phyloP scores from a whole-genome alignment of 768 basidiomycete species.

The Lentinula detonsa region DNA sequence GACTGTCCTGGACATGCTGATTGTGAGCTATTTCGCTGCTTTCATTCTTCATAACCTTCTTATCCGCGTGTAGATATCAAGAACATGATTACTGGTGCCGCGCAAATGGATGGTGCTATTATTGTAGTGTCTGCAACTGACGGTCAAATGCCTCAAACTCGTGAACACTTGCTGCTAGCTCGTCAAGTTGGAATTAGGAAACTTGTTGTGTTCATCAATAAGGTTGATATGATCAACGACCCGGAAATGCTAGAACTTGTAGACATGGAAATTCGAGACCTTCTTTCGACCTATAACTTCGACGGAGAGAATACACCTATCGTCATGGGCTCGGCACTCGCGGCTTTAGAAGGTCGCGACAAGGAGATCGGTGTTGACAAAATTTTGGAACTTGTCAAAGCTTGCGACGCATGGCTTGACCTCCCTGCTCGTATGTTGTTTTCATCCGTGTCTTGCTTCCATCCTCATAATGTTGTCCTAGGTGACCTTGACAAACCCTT shows the following conservation, averaged over 20 bases:
- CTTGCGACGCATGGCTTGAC: slow-evolving; percentile 94
- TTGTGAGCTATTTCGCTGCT: slow-evolving; percentile 45
- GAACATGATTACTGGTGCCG: slow-evolving; percentile 99
- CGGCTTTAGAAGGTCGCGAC: slow-evolving; percentile 86
- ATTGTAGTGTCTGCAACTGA: slow-evolving; percentile 98
- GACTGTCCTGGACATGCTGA: slow-evolving; percentile 97
- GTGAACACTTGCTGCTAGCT: slow-evolving; percentile 95
- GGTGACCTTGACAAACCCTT: slow-evolving; percentile 98
- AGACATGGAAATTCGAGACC: slow-evolving; percentile 99
- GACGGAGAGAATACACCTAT: slow-evolving; percentile 99
- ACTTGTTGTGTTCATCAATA: slow-evolving; percentile 99
- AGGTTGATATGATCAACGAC: slow-evolving; percentile 94
- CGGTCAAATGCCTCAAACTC: slow-evolving; percentile 99
- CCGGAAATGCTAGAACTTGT: slow-evolving; percentile 98
- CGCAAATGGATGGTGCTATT: slow-evolving; percentile 95
- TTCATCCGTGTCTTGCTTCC: neutral
- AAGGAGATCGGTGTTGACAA: slow-evolving; percentile 75
- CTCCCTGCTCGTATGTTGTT: slow-evolving; percentile 73
- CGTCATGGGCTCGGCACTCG: slow-evolving; percentile 93
- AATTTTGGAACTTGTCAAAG: slow-evolving; percentile 74
- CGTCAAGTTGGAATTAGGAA: slow-evolving; percentile 97
- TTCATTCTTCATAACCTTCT: slow-evolving; percentile 1
- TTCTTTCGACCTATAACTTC: slow-evolving; percentile 86
- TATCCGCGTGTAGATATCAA: slow-evolving; percentile 62
- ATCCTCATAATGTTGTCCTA: slow-evolving; percentile 19